Conservation (phyloP, 495 filamentous ascomycete species). For the Filosporella fistucella region DNA sequence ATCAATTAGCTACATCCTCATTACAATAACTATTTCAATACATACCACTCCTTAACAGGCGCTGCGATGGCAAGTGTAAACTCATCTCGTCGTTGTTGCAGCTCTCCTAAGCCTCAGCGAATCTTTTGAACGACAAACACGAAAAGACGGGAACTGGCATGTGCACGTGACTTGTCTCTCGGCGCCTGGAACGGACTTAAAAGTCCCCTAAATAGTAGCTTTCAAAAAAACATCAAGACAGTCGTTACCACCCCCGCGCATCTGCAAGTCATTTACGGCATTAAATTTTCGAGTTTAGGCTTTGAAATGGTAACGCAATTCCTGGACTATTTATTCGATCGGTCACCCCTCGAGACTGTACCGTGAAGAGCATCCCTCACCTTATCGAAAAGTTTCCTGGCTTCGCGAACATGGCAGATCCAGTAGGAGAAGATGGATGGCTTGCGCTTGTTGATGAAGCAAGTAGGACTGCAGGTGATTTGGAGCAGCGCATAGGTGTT, state of each 20-base stretch:
- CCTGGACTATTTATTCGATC: neutral
- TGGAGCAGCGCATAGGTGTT: constrained; percentile 61
- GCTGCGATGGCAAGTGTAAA: constrained; percentile 25
- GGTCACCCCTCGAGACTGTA: no score
- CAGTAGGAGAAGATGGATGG: constrained; percentile 53
- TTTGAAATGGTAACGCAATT: constrained; percentile 7
- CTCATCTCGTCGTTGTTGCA: constrained; percentile 24
- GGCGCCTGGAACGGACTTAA: no score
- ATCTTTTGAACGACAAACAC: neutral
- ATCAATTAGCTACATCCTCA: constrained; percentile 29
- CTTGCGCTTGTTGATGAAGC: constrained; percentile 47
- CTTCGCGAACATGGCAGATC: constrained; percentile 25
- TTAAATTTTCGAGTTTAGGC: neutral
- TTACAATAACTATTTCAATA: constrained; percentile 4
- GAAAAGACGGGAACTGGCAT: neutral
- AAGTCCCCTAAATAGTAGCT: no score
- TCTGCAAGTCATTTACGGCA: no score
- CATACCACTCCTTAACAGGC: constrained; percentile 23
- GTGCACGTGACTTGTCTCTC: constrained; percentile 1
- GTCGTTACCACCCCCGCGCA: no score
- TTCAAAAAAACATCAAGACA: no score
- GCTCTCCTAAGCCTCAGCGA: neutral
- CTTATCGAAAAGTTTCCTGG: no score
- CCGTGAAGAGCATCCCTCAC: no score
- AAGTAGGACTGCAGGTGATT: constrained; percentile 40